Conservation (phyloP, 2,329 filamentous ascomycete genomes). For the Chalaropsis thielavioides region DNA sequence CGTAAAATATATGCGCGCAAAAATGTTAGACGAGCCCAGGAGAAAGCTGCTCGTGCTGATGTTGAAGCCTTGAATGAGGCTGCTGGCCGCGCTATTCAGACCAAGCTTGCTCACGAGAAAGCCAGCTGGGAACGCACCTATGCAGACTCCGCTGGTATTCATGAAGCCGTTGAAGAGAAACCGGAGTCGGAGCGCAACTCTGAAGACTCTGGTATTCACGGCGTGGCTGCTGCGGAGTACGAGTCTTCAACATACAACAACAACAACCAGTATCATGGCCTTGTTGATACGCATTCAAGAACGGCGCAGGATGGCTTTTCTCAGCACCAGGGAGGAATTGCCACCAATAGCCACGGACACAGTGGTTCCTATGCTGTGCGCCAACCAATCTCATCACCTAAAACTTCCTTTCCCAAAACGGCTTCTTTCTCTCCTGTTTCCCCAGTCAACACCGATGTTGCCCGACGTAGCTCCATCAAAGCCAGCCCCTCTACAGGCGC, state of each 20-base stretch:
- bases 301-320: background rate
- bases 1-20: constrained; percentile 55
- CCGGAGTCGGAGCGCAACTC: constrained; percentile 8
- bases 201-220: constrained; percentile 11
- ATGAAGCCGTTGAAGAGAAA: background rate
- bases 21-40: constrained; percentile 36
- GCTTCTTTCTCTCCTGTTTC: background rate
- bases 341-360: background rate
- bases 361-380: background rate
- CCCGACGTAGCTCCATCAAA: background rate
- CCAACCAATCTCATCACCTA: background rate
- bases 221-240: background rate
- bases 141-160: constrained; percentile 33
- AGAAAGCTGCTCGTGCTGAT: constrained; percentile 37
- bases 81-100: constrained; percentile 52
- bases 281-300: background rate
- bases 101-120: constrained; percentile 45
- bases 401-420: background rate
- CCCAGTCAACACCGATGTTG: background rate
- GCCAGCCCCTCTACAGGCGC: no score
- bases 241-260: background rate
- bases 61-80: constrained; percentile 53
- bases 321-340: background rate
- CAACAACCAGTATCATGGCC: background rate
- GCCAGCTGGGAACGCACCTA: constrained; percentile 66